Base-by-base conservation (phyloP, 2,329 filamentous ascomycete genomes). In the Ophiostoma quercus region DNA sequence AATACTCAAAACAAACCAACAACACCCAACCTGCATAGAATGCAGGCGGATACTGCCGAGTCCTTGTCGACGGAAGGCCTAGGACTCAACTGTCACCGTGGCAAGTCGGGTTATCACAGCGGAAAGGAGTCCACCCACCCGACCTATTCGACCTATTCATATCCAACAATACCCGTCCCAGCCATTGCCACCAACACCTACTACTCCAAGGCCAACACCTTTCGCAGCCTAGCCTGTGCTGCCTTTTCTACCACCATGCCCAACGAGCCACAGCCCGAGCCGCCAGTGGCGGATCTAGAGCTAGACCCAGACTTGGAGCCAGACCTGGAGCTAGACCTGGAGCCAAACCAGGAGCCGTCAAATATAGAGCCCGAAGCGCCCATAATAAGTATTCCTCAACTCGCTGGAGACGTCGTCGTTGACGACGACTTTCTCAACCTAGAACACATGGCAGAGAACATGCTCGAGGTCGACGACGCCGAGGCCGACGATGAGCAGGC, bases 391-490 rank as follows among this genome's bases (percentile, higher is more conserved):
- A 11, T 32, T 32, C 62, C 34, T 16, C 60, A n/a, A 32, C 62
- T 65, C 14, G 62, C 62, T 6, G 62, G 6, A 9, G 34, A 39
- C 22, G 29, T 65, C 2, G 32, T 39, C 1, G 62, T 39, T 8
- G 62, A 65, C n/a, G 34, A 41, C 34, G 34, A 39, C 62, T 11
- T 34, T 65, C 32, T 34, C 16, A 5, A 6, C 2, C 8, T 14
- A 12, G 34, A 65, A 3, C 22, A 51, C 19, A n/a, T 70, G 47
- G n/a, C 16, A 19, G 70, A 66, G 37, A 43, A 67, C 32, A 32
- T 29, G 25, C 73, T 74, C 12, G 72, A 74, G 25, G 73, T 73
- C 39, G 72, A 76, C 66, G 76, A 77, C 34, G 72, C 19, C 39
- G 43, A 54, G n/a, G 32, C n/a, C 16, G 54, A 62, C 8, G 67